phyloP scores from a whole-genome alignment of 208 protist genomes.

The Acanthamoeba quina region DNA sequence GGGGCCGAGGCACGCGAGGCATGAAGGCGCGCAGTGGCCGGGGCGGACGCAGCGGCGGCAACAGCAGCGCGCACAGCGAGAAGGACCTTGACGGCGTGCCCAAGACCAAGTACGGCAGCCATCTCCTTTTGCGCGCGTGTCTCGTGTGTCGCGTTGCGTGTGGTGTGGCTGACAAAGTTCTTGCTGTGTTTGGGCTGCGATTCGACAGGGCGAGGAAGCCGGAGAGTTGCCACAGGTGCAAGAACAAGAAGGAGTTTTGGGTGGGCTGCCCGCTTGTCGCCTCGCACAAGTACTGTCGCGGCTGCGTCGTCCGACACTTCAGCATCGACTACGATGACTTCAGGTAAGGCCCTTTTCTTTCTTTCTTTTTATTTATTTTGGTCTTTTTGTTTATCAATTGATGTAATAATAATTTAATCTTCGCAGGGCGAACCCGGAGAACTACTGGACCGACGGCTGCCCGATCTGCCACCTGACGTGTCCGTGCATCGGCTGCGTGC shows the following conservation, averaged over 20 bases:
- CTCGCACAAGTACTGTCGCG: constrained; percentile 31
- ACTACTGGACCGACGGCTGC: constrained; percentile 7
- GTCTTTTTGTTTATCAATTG: too few relatives aligned
- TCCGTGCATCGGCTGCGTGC: neutral
- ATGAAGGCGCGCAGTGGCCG: neutral
- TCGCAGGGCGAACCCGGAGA: neutral
- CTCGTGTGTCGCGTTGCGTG: too few relatives aligned
- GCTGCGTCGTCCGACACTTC: constrained; percentile 40
- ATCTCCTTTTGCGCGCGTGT: neutral
- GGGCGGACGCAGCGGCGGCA: neutral
- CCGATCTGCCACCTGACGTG: constrained; percentile 31
- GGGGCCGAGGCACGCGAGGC: neutral
- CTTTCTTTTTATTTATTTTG: neutral
- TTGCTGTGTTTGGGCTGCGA: too few relatives aligned
- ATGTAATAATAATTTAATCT: neutral
- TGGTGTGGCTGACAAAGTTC: too few relatives aligned
- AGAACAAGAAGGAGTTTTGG: constrained; percentile 56
- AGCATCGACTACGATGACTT: neutral
- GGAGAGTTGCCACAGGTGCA: constrained; percentile 9
- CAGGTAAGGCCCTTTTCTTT: neutral
- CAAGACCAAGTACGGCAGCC: neutral
- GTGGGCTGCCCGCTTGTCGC: constrained; percentile 31
- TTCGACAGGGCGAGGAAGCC: neutral
- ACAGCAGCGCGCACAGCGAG: neutral
- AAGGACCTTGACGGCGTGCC: neutral